Evolutionary conservation across 2,329 filamentous ascomycete species (phyloP).

Genomic region (Exophiala phaeomuriformis): DNA sequence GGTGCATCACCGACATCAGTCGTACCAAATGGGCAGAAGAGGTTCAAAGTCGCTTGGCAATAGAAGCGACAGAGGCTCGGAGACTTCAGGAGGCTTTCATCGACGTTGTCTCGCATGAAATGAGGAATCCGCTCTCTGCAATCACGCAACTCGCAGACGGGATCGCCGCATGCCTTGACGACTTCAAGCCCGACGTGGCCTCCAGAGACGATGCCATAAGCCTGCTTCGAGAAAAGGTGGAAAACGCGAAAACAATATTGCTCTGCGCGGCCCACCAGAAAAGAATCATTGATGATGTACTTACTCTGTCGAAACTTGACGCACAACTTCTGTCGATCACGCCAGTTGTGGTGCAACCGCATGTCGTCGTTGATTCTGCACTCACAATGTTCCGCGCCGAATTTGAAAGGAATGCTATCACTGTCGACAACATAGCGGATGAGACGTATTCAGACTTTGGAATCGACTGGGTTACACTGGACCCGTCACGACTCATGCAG

Average conservation of each 20-base stretch:
- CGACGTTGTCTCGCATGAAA: slow-evolving; percentile 57
- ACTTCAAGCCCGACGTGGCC: slow-evolving; percentile 18
- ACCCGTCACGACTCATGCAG: slow-evolving; percentile 52
- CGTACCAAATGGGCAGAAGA: slow-evolving; percentile 24
- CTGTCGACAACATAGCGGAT: slow-evolving; percentile 10
- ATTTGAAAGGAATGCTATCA: slow-evolving; percentile 33
- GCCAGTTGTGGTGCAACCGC: slow-evolving; percentile 59
- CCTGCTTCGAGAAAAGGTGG: slow-evolving; percentile 55
- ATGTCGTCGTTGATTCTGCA: slow-evolving; percentile 54
- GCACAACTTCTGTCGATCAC: slow-evolving; percentile 65
- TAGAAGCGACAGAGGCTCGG: slow-evolving; percentile 20
- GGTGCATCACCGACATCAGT: slow-evolving; percentile 36
- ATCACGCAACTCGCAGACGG: slow-evolving; percentile 54
- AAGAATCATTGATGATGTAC: slow-evolving; percentile 64
- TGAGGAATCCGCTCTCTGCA: slow-evolving; percentile 52
- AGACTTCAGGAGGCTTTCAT: slow-evolving; percentile 66
- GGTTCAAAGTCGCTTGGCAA: slow-evolving; percentile 38
- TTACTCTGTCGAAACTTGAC: slow-evolving; percentile 68
- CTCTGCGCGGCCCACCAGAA: slow-evolving; percentile 74
- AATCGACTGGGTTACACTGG: slow-evolving; percentile 42
- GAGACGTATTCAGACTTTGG: not conserved
- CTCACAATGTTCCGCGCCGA: slow-evolving; percentile 73
- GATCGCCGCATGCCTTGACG: slow-evolving; percentile 40
- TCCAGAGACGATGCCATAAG: slow-evolving; percentile 18
- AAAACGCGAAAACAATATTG: slow-evolving; percentile 68